Evolutionary conservation across 306 rosid genomes (phyloP).

Genomic region (Quercus robur): DNA sequence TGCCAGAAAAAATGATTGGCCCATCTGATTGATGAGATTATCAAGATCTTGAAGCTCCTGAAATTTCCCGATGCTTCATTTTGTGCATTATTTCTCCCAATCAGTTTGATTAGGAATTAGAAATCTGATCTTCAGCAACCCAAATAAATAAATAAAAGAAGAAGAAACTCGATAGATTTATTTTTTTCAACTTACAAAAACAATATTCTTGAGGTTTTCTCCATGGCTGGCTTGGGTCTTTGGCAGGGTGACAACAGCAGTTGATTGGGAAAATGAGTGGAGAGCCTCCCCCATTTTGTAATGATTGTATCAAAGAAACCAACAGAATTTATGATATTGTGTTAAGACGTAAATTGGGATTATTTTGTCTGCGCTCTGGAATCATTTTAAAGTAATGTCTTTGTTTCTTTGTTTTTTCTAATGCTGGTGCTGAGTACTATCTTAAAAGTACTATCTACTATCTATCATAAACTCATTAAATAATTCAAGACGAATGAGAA

Average conservation of each 20-base stretch:
- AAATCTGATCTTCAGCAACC: too few relatives aligned
- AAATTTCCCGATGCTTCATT: neutral
- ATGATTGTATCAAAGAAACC: constrained; percentile 3
- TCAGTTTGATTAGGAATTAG: neutral
- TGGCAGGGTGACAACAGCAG: neutral
- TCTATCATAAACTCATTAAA: too few relatives aligned
- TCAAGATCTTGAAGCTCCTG: constrained; percentile 10
- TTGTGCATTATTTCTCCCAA: neutral
- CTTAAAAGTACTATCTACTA: too few relatives aligned
- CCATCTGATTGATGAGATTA: constrained; percentile 58
- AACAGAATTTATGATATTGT: constrained; percentile 5
- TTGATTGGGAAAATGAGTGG: constrained; percentile 14
- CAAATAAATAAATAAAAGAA: too few relatives aligned
- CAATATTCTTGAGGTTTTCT: constrained; percentile 35
- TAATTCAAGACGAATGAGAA: too few relatives aligned
- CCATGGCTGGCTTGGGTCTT: constrained; percentile 1
- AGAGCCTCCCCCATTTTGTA: constrained; percentile 36
- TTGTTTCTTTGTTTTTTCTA: too few relatives aligned
- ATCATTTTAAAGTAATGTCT: too few relatives aligned
- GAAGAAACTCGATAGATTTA: neutral
- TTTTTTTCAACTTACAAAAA: neutral
- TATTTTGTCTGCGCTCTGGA: neutral
- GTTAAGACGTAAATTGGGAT: neutral
- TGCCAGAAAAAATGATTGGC: constrained; percentile 97
- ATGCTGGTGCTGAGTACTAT: too few relatives aligned